These are phyloP conservation scores for Claviceps pazoutovae DNA, from an alignment of 2,329 filamentous ascomycete genomes.

Conservation along the genomic window DNA sequence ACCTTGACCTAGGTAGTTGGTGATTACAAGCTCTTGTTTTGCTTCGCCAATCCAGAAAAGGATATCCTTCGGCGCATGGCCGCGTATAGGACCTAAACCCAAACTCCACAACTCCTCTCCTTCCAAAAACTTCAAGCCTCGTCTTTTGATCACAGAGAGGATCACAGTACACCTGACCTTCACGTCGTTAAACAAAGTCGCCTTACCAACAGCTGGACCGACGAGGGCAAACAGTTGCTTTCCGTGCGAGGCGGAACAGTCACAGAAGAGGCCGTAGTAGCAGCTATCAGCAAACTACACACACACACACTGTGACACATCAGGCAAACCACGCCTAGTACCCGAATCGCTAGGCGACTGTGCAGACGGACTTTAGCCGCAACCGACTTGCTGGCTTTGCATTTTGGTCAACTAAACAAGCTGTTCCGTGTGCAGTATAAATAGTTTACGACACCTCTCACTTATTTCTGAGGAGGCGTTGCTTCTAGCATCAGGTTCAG, in stretches of 20 bases:
- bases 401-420: neutral
- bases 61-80: neutral
- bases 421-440: neutral
- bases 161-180: neutral
- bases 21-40: neutral
- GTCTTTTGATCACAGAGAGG: neutral
- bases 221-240: neutral
- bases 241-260: neutral
- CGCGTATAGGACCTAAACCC: neutral
- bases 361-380: neutral
- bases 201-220: neutral
- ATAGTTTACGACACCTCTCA: neutral
- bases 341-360: neutral
- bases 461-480: neutral
- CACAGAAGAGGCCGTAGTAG: neutral
- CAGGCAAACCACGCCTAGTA: conserved; percentile 1
- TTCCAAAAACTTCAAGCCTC: neutral
- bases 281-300: conserved; percentile 2
- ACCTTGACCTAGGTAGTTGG: neutral
- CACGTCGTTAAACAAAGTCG: neutral
- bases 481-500: conserved; percentile 1
- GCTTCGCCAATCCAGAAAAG: neutral
- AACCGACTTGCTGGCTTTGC: neutral
- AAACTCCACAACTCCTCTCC: neutral
- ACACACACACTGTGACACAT: conserved; percentile 3